Base-by-base conservation (phyloP, 2,329 filamentous ascomycete species). In the Rutstroemia sp. region DNA sequence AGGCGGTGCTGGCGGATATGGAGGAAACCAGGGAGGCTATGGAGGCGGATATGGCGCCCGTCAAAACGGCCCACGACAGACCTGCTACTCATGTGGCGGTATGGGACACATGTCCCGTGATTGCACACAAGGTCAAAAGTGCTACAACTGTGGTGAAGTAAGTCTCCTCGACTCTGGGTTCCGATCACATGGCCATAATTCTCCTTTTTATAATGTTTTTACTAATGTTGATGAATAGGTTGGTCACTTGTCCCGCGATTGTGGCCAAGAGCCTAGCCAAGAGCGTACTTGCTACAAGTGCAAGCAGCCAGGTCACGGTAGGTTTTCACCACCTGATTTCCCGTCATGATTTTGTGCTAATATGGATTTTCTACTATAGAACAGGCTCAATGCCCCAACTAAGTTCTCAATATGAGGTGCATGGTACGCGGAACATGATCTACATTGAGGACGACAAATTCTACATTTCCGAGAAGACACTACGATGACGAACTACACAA, bases 271-370 rank as follows among this genome's bases (percentile, higher is more conserved):
- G 77, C 88, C 89, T 58, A 83, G 85, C 66, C 82, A 83, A 70
- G 92, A 97, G 82, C 92, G 95, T 73, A 91, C 96, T 72, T 99
- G 94, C 87, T 99, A 99, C 84, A 95, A 95, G 81, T 97, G 83
- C 81, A 82, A 86, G 76, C 81, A 85, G 75, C 72, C 79, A 78
- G 66, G 63, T 27, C 63, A 65, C 56, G 46, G 44, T 51, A 6
- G 38, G 42, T 48, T 34, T n/a, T 41, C 30, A 46, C n/a, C 38
- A 49, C 23, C 83, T 17, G 19, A 27, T 10, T 21, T 8, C 21
- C 92, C 80, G 96, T 81, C 80, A 79, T 83, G 74, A 79, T 83
- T 73, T 70, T 30, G 84, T 65, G 92, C 92, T 67, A 92, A 96
- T 10, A 30, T 77, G 12, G 12, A 9, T 21, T 3, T 4, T 23